Evolutionary conservation across 2,329 filamentous ascomycete genomes (phyloP).

Genomic region (Byssothecium circinans): DNA sequence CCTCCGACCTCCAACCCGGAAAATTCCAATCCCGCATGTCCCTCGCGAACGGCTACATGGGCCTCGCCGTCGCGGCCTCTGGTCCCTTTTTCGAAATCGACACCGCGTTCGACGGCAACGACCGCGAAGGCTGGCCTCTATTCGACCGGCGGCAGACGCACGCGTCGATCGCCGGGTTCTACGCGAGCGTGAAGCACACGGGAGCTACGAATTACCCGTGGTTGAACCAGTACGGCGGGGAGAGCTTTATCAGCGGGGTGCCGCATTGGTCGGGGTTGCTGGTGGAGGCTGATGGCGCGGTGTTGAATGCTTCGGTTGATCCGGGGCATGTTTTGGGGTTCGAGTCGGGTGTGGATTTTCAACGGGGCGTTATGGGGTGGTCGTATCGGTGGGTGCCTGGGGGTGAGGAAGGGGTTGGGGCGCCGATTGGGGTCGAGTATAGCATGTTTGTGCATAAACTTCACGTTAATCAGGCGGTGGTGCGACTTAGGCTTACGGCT

Average conservation of each 20-base stretch:
- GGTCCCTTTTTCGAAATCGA: conserved; percentile 66
- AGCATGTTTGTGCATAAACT: conserved; percentile 67
- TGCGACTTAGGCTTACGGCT: conserved; percentile 62
- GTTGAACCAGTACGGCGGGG: conserved; percentile 69
- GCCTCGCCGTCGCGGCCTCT: conserved; percentile 63
- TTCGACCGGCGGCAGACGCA: conserved; percentile 66
- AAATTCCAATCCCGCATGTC: conserved; percentile 62
- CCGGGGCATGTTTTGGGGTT: conserved; percentile 63
- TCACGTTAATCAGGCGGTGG: conserved; percentile 61
- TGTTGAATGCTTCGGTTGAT: conserved; percentile 64
- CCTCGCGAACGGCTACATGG: conserved; percentile 62
- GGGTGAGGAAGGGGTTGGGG: conserved; percentile 33
- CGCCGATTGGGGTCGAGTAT: conserved; percentile 63
- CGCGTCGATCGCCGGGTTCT: conserved; percentile 69
- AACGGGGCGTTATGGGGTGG: conserved; percentile 65
- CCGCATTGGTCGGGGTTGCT: conserved; percentile 68
- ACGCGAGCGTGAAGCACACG: conserved; percentile 60
- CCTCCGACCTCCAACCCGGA: conserved; percentile 57
- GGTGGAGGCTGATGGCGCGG: conserved; percentile 56
- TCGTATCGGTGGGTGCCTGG: conserved; percentile 66
- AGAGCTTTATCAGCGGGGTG: conserved; percentile 71
- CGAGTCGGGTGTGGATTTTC: conserved; percentile 62
- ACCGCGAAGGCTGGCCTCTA: conserved; percentile 66
- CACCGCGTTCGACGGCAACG: conserved; percentile 51
- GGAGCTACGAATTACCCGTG: conserved; percentile 67